These are phyloP conservation scores for Triticum timopheevii DNA, from an alignment of 176 grass and related monocot species.

Conservation along the genomic window DNA sequence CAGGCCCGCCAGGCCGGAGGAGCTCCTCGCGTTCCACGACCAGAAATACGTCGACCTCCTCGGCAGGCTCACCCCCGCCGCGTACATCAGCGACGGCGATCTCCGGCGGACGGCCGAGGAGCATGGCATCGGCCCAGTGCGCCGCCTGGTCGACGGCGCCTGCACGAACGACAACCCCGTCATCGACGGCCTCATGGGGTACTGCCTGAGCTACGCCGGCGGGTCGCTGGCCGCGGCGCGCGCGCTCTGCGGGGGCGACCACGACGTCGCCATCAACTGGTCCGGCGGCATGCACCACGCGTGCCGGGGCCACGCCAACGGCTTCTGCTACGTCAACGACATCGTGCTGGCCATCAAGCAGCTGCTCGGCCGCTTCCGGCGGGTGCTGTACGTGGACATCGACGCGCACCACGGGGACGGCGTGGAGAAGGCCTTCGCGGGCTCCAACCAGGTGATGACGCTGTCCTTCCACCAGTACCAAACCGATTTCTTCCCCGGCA, in stretches of 20 bases:
- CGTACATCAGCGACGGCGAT: neutral
- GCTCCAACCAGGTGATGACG: constrained; percentile 53
- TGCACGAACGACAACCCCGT: constrained; percentile 30
- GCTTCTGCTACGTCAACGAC: constrained; percentile 78
- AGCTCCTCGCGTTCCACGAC: constrained; percentile 46
- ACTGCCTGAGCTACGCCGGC: constrained; percentile 53
- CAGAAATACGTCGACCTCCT: constrained; percentile 41
- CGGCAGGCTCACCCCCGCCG: constrained; percentile 23
- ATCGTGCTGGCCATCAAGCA: constrained; percentile 58
- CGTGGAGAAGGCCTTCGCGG: constrained; percentile 53
- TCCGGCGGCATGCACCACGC: constrained; percentile 66
- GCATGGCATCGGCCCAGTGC: constrained; percentile 6
- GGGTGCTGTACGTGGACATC: constrained; percentile 87
- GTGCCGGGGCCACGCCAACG: constrained; percentile 35
- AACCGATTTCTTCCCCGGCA: constrained; percentile 44
- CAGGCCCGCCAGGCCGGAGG: constrained; percentile 22
- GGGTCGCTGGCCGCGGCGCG: constrained; percentile 47
- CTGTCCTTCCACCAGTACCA: constrained; percentile 66
- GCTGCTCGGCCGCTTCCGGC: constrained; percentile 42
- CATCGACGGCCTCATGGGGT: constrained; percentile 44
- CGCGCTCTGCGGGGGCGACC: constrained; percentile 25
- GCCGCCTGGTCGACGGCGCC: neutral
- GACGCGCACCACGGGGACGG: constrained; percentile 86
- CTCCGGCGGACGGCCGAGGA: neutral
- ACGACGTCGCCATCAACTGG: constrained; percentile 73